A percentile compares a stretch with the other conserved stretches of the same genome.
phyloP scores from a whole-genome alignment of 805 yeast species.

The Candida loeiensis region DNA sequence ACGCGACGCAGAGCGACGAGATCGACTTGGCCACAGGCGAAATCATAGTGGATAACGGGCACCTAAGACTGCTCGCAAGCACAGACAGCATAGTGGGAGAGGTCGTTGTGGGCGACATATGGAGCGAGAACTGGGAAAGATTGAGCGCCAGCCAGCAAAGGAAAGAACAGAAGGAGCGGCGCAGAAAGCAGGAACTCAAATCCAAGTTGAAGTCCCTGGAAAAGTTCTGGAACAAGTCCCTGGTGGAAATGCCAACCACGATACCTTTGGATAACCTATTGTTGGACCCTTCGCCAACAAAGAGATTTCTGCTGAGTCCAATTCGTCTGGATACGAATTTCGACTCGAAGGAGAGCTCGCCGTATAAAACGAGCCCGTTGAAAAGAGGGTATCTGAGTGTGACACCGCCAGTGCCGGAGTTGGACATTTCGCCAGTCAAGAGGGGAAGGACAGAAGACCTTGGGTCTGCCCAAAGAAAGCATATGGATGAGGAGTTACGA shows the following conservation, averaged over 20 bases:
- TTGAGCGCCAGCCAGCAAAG: conserved; percentile 18
- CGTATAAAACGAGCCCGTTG: conserved; percentile 1
- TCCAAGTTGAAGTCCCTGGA: conserved; percentile 15
- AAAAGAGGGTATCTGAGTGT: conserved; percentile 1
- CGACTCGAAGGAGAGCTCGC: background rate
- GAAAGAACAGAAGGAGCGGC: conserved; percentile 10
- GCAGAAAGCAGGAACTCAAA: conserved; percentile 13
- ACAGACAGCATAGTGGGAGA: conserved; percentile 5
- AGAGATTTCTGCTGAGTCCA: conserved; percentile 5
- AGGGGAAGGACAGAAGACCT: background rate
- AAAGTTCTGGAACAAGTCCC: conserved; percentile 5
- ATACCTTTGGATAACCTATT: conserved; percentile 6
- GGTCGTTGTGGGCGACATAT: conserved; percentile 24
- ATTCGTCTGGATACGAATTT: background rate
- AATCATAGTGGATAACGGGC: conserved; percentile 66
- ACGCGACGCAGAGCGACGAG: conserved; percentile 55
- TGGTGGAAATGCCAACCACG: background rate
- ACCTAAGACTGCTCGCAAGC: conserved; percentile 45
- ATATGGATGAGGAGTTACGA: background rate
- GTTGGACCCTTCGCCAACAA: conserved; percentile 8
- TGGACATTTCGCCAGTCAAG: no score
- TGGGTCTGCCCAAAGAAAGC: background rate
- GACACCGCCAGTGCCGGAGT: no score
- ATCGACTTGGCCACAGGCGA: conserved; percentile 64
- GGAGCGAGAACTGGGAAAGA: conserved; percentile 35